Evolutionary conservation across 345 rosid species (phyloP).

Genomic region (Excoecaria agallocha): DNA sequence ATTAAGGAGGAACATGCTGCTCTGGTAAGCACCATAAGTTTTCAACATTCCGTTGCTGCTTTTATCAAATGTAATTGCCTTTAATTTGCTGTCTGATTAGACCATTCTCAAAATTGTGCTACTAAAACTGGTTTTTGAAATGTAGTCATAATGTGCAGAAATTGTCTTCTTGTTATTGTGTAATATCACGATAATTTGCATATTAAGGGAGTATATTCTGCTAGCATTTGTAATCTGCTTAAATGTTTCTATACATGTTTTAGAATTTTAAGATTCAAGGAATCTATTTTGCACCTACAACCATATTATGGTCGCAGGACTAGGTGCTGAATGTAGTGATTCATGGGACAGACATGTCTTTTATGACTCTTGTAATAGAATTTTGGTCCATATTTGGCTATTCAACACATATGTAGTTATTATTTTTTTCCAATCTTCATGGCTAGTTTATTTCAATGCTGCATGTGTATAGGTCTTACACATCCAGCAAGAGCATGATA

Average conservation of each 20-base stretch:
- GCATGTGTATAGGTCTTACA: conserved; percentile 38
- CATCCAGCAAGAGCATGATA: conserved; percentile 55
- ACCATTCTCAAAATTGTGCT: not conserved
- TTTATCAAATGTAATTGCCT: not conserved
- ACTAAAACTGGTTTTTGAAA: not conserved
- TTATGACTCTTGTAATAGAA: too few species aligned
- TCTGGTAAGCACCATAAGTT: conserved; percentile 41
- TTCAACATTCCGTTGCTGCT: not conserved
- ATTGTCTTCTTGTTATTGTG: not conserved
- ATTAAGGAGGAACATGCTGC: conserved; percentile 69
- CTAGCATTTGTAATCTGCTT: not conserved
- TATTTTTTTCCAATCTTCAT: not conserved
- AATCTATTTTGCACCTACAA: not conserved
- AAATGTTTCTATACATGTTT: not conserved
- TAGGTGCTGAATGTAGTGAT: conserved; percentile 8
- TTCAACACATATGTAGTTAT: not conserved
- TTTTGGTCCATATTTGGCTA: not conserved
- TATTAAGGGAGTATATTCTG: not conserved
- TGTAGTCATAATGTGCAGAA: not conserved
- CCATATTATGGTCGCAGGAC: not conserved
- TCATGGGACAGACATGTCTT: not conserved
- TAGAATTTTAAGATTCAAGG: not conserved
- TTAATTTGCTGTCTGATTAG: not conserved
- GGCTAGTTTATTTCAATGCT: conserved; percentile 12
- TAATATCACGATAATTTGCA: not conserved